Percentiles rank a stretch among this genome's conserved stretches.
phyloP scores from a whole-genome alignment of 108 stramenopile genomes.

The Nannochloropsis granulata region DNA sequence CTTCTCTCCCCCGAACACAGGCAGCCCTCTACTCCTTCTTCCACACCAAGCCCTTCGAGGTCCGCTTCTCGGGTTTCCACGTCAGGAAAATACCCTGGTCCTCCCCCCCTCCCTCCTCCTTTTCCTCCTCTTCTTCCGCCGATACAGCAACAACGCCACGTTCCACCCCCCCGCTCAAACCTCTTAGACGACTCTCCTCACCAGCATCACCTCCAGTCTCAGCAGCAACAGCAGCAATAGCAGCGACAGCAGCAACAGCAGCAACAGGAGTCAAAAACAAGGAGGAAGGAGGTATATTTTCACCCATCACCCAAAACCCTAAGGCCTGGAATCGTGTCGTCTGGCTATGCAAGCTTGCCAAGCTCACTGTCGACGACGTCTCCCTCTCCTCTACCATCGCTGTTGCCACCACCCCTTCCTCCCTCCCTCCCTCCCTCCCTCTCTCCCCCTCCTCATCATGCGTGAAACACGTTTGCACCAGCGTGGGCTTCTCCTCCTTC shows the following conservation, averaged over 20 bases:
- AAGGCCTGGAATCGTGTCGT: background rate
- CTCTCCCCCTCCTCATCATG: background rate
- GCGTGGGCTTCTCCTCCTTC: background rate
- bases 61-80: background rate
- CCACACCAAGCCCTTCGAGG: background rate
- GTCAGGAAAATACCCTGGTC: background rate
- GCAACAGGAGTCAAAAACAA: too few species aligned
- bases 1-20: background rate
- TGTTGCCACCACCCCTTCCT: background rate
- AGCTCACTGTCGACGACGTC: background rate
- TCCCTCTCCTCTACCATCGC: background rate
- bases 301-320: background rate
- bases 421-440: background rate
- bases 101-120: background rate
- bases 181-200: too few species aligned
- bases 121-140: background rate
- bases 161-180: background rate
- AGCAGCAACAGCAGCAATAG: too few species aligned
- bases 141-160: too few species aligned
- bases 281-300: background rate
- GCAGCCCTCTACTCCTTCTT: background rate
- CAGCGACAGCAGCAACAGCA: too few species aligned
- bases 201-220: too few species aligned
- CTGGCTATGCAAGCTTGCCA: background rate
- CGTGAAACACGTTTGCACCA: background rate